Evolutionary conservation across 2,329 filamentous ascomycete species (phyloP), one percentile per base, ranked within the genome.

Genomic region (Claviceps sp.): DNA sequence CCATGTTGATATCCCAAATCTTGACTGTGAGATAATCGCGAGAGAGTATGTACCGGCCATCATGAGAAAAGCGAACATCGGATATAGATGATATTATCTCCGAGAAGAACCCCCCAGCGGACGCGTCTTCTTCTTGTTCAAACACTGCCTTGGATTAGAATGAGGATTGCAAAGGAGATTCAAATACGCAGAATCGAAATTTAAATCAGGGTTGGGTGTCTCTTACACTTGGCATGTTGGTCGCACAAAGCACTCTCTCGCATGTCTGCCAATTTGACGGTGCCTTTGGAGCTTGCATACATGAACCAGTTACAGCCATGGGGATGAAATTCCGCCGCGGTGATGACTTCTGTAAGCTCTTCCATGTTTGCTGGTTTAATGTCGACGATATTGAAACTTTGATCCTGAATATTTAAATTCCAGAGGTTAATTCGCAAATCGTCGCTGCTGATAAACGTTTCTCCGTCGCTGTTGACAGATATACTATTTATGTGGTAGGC

Each of bases 341-440:
- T 98, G 65, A 98, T 97, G 60, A 98, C 93, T 70, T 98, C 93
- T 0, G 93, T 98, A 58, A 98, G 77, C 73, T 98, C 93, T 71
- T 98, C 93, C 93, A 98, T 98, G 69, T 98, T 98, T 42, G 93
- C 93, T 8, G 93, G 93, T 71, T 98, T 98, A 76, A 98, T 98
- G 68, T 98, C 93, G 56, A 98, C 93, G 66, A 98, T 98, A 72
- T 98, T 98, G 80, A 98, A 98, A 74, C 93, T 97, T 72, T 97
- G 91, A 62, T 97, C 91, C 68, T 98, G 93, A 57, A 98, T 98
- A 70, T 97, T 97, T 61, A 97, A 76, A 67, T 98, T 97, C 93
- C 93, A 98, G 52, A 98, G 76, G 69, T 98, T 98, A 76, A 98
- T 95, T 57, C 93, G 85, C 57, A 98, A 74, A 67, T 98, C 93